Evolutionary conservation across 495 filamentous ascomycete species (phyloP), one percentile per base, ranked within the genome.

Genomic region (Aspergillus heteromorphus): DNA sequence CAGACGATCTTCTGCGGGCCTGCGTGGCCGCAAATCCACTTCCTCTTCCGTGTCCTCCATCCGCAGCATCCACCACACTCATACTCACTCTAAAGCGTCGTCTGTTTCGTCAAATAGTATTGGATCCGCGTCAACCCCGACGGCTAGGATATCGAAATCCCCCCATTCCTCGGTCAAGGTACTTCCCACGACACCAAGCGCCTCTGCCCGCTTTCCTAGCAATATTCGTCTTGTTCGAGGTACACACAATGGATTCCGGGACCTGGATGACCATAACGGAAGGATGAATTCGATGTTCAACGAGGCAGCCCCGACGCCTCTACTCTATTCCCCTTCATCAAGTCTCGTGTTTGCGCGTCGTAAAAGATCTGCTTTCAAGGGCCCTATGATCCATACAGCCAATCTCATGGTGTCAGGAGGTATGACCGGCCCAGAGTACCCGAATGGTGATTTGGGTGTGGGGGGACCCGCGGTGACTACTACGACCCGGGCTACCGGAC

Each of bases 41-140:
- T 97, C 92, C 5, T 96, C 91, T 2, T 97, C 93, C 9, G 83
- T 98, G 18, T 96, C 90, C 14, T 96, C 91, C 0, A 86, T 97
- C 56, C 85, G 92, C 41, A 93, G 88, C 41, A 89, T 97, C 61
- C 91, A 95, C 62, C 90, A 95, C 50, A 68, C 67, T 48, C 91
- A 95, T 64, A 83, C 85, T 21, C 93, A 96, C 64, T 96, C 91
- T 9, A 97, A 96, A 65, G 91, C 93, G 3, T 93, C 88, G 14
- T 97, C 92, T 0, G 92, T 91, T 0, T 95, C 91, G 9, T 96
- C 92, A 21, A 89, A 84, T 51, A 85, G 84, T 49, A 82, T 87
- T 13, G 79, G 85, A 18, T 86, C 80, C 6, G 83, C 78, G 3
- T 83, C 83, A 16, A 80, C 81, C 54, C 86, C 77, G 59, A 93